Evolutionary conservation across 2,329 filamentous ascomycete species (phyloP), one percentile per base, ranked within the genome.

Genomic region (Verticillium longisporum): DNA sequence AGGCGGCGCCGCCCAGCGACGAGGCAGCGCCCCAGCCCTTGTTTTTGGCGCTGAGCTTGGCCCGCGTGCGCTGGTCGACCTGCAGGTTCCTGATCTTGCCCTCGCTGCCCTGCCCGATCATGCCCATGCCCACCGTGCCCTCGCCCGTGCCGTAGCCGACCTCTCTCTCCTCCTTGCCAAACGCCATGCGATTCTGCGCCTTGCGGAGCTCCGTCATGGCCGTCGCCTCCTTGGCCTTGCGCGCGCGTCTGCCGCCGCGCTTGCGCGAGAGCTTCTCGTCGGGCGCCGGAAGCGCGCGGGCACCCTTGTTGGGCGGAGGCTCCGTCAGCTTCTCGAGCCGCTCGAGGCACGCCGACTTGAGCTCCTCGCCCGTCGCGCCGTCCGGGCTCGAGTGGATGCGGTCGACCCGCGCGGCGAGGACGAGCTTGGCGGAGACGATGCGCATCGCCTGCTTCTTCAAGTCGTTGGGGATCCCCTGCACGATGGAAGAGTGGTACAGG

Each of bases 191-290:
- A 77, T 99, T 99, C 76, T 98, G 95, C 4, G 92, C 92, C 74
- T 98, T 97, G 66, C 93, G 88, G 34, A 99, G 80, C 60, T 99
- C 95, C 0, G 95, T 99, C 92, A 97, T 96, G 63, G 95, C 94
- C 6, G 91, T 91, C 4, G 94, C 93, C 75, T 97, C 95, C 82
- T 99, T 99, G 63, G 94, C 94, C 75, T 97, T 97, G 61, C 95
- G 83, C 13, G 93, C 95, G 66, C 92, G 83, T 60, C 94, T 83
- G 58, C 95, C 95, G 74, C 95, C 95, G 66, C 95, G 90, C 74
- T 99, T 99, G 37, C 93, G 84, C 0, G 91, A 88, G 1, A 92
- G 95, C 74, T 98, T 99, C 75, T 99, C 95, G 71, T 98, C 95
- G 0, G 95, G 95, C 0, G 91, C 91, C 1, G 94, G 94, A 0